Evolutionary conservation across 768 basidiomycete genomes (phyloP), one percentile per base, ranked within the genome.

Genomic region (Postia placenta): DNA sequence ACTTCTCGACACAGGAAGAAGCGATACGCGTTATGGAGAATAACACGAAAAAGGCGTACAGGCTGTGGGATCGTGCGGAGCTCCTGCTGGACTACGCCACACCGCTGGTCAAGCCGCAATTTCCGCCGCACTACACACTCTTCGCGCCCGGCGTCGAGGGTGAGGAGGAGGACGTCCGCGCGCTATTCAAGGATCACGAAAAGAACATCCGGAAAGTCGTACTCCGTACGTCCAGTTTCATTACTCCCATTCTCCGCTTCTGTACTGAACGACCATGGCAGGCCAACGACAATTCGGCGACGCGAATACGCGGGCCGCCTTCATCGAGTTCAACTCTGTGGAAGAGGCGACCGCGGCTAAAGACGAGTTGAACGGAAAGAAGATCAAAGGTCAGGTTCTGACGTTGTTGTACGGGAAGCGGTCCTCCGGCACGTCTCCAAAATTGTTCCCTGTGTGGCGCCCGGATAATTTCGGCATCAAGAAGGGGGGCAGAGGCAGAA

Each of bases 1-100:
- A 47, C 30, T 28, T 47, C 20, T 3, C 7, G 14, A 15, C 37
- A 9, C 3, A 19, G 24, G 12, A 19, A 12, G 23, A 3, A 14
- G 46, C 46, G 36, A n/a, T 5, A n/a, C 11, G 25, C 4, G 39
- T 47, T 30, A 47, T 47, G 46, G 46, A 35, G 22, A 11, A 5
- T 4, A 35, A 47, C 25, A n/a, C 4, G 17, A 15, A 23, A 17
- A 11, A 6, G 11, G 20, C 46, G 4, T 24, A 38, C 15, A 23
- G 15, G 20, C 7, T 47, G 36, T 27, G 20, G n/a, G 11, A 14
- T 19, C 19, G n/a, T 4, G 17, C 6, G 36, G 4, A n/a, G 3
- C 22, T 47, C 26, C 44, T 28, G 11, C 12, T 47, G 22, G 46
- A 39, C 19, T 47, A 25, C 36, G 46, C 46, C 2, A 12, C 37